Evolutionary conservation across 371 early-diverging fungal species (phyloP).

Genomic region (Rhizopus microsporus): DNA sequence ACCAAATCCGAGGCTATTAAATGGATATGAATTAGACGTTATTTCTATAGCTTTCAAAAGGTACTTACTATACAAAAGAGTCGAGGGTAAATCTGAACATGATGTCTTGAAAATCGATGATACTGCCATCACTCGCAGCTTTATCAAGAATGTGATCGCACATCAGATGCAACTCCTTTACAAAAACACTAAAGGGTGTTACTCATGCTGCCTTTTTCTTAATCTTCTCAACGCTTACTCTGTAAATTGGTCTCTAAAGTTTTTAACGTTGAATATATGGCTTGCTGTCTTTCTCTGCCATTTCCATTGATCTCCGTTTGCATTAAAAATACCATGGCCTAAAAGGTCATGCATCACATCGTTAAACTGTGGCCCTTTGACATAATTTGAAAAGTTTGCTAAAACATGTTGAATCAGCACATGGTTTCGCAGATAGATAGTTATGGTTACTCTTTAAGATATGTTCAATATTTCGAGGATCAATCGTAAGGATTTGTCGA

Average conservation of each 20-base stretch:
- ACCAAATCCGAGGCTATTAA: conserved; percentile 46
- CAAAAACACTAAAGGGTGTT: conserved; percentile 42
- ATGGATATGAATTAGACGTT: not conserved
- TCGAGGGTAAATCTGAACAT: conserved; percentile 59
- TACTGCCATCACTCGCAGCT: conserved; percentile 25
- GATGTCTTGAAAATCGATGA: conserved; percentile 50
- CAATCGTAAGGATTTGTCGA: conserved; percentile 34
- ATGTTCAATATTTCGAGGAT: conserved; percentile 47
- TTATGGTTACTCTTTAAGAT: conserved; percentile 20
- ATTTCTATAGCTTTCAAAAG: not conserved
- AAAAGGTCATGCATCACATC: conserved; percentile 28
- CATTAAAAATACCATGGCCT: conserved; percentile 50
- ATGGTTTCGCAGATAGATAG: not conserved
- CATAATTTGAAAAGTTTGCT: conserved; percentile 50
- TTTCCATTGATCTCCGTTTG: conserved; percentile 43
- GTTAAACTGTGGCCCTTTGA: conserved; percentile 43
- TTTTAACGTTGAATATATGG: conserved; percentile 53
- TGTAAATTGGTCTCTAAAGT: conserved; percentile 49
- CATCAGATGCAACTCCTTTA: conserved; percentile 45
- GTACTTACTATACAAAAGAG: conserved; percentile 55
- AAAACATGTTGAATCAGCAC: not conserved
- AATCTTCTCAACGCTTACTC: conserved; percentile 24
- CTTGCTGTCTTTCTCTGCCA: conserved; percentile 42
- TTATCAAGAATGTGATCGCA: conserved; percentile 35
- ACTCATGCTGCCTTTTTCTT: not conserved